These are phyloP conservation scores for Neurospora sp. DNA, from an alignment of 495 filamentous ascomycete species.

Conservation along the genomic window DNA sequence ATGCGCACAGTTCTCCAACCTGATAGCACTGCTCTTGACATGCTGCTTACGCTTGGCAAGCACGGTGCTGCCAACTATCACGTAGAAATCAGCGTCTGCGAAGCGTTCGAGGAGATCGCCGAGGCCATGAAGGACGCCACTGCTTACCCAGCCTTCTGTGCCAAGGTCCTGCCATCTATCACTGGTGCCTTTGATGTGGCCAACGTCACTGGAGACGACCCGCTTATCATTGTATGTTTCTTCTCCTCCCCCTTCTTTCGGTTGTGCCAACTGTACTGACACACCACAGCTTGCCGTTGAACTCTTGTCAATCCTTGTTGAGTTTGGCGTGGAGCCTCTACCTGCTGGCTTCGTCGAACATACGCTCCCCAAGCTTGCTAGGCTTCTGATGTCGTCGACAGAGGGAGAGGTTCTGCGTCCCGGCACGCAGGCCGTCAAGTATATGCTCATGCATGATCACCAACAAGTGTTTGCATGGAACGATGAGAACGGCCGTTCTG, in stretches of 20 bases:
- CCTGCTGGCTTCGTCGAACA: constrained; percentile 77
- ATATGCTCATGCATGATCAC: constrained; percentile 79
- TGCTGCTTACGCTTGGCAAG: constrained; percentile 81
- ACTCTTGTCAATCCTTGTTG: constrained; percentile 67
- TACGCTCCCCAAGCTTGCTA: constrained; percentile 76
- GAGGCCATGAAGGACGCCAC: constrained; percentile 45
- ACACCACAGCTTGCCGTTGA: constrained; percentile 61
- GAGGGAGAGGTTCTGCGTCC: constrained; percentile 81
- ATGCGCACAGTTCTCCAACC: constrained; percentile 56
- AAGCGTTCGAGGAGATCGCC: constrained; percentile 83
- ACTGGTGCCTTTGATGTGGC: constrained; percentile 85
- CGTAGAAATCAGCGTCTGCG: constrained; percentile 68
- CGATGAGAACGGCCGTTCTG: constrained; percentile 63
- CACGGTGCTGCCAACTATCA: constrained; percentile 84
- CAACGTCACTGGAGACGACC: constrained; percentile 69
- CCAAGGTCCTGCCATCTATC: constrained; percentile 77
- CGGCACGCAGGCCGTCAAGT: constrained; percentile 75
- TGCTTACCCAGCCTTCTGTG: constrained; percentile 68
- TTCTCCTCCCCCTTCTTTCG: background rate
- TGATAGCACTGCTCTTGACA: constrained; percentile 59
- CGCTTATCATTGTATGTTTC: constrained; percentile 55
- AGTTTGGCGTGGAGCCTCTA: constrained; percentile 72
- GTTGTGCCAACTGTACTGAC: constrained; percentile 6
- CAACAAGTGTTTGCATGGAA: constrained; percentile 78
- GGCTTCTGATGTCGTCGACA: constrained; percentile 65